phyloP scores from a whole-genome alignment of 2,329 filamentous ascomycete genomes.

The Akanthomyces lecanii region DNA sequence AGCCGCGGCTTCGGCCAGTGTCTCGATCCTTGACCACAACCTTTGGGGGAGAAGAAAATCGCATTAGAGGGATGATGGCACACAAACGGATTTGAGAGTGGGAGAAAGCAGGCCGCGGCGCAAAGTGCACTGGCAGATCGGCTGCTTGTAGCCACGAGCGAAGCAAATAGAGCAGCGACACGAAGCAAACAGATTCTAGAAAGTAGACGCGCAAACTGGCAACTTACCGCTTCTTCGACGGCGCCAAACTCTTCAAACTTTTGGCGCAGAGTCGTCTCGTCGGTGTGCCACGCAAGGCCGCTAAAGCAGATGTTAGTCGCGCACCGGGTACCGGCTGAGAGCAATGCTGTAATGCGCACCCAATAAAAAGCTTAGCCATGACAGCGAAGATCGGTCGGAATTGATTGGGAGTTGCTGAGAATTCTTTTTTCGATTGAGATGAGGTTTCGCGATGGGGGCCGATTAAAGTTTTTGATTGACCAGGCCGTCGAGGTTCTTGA shows the following conservation, averaged over 20 bases:
- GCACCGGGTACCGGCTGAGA: background rate
- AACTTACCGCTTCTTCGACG: conserved; percentile 91
- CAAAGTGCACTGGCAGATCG: background rate
- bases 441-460: background rate
- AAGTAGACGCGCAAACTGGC: conserved; percentile 18
- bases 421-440: background rate
- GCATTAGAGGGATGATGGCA: conserved; percentile 15
- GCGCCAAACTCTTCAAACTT: conserved; percentile 91
- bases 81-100: background rate
- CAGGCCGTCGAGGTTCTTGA: background rate
- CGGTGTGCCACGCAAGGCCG: conserved; percentile 97
- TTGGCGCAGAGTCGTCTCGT: conserved; percentile 76
- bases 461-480: conserved; percentile 1
- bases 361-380: conserved; percentile 95
- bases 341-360: conserved; percentile 52
- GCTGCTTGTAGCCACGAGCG: background rate
- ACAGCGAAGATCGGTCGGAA: conserved; percentile 23
- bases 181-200: background rate
- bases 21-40: conserved; percentile 97
- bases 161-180: background rate
- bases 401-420: conserved; percentile 13
- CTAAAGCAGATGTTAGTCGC: conserved; percentile 40
- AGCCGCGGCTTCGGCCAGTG: conserved; percentile 92
- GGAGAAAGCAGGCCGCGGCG: background rate
- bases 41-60: conserved; percentile 30